phyloP scores from a whole-genome alignment of 192 early-diverging fungal genomes.

The Podila epicladia region DNA sequence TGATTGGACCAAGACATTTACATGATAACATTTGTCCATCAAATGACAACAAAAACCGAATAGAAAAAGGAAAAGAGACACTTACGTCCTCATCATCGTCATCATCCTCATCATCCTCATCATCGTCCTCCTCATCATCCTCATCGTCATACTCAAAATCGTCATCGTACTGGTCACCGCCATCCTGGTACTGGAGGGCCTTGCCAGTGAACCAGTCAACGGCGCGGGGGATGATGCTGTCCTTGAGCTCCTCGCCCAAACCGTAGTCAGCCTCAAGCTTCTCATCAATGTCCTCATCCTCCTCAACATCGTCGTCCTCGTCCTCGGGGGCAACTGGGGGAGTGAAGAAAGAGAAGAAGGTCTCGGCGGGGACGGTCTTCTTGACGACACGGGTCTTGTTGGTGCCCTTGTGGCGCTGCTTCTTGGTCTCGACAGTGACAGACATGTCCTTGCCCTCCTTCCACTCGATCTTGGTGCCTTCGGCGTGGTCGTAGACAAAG shows the following conservation, averaged over 20 bases:
- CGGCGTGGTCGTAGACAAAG: slow-evolving; percentile 92
- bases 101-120: slow-evolving; percentile 55
- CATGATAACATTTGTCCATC: no score
- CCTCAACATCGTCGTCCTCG: slow-evolving; percentile 71
- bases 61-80: slow-evolving; percentile 1
- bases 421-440: slow-evolving; percentile 95
- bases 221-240: slow-evolving; percentile 95
- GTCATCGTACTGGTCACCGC: slow-evolving; percentile 33
- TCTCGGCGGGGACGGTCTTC: slow-evolving; percentile 93
- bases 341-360: slow-evolving; percentile 98
- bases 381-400: slow-evolving; percentile 99
- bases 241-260: slow-evolving; percentile 98
- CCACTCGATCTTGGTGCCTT: slow-evolving; percentile 93
- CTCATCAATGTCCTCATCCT: slow-evolving; percentile 83
- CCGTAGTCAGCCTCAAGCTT: slow-evolving; percentile 96
- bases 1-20: no score
- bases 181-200: slow-evolving; percentile 87
- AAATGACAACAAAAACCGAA: slow-evolving; percentile 15
- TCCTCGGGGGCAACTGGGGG: slow-evolving; percentile 84
- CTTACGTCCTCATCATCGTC: slow-evolving; percentile 49
- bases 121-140: slow-evolving; percentile 50
- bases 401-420: slow-evolving; percentile 98
- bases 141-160: slow-evolving; percentile 51
- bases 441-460: slow-evolving; percentile 97
- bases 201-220: slow-evolving; percentile 99